Percentiles rank a stretch among this genome's conserved stretches.
These are phyloP conservation scores for Alternaria brassicicola DNA, from an alignment of 2,329 filamentous ascomycete genomes.

Conservation along the genomic window DNA sequence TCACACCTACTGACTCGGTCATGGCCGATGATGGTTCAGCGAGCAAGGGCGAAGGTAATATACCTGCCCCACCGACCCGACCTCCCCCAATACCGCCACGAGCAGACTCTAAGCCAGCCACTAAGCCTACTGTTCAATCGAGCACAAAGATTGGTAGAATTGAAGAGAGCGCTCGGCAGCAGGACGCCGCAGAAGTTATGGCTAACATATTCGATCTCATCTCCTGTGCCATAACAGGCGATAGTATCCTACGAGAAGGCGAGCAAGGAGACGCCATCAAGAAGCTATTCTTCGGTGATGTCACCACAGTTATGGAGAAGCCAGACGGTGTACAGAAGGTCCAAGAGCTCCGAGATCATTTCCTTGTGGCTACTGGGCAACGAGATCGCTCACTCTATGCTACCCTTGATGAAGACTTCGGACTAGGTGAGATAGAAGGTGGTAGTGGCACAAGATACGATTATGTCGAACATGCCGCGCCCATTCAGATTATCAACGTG, in stretches of 20 bases:
- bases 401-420: constrained; percentile 84
- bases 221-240: constrained; percentile 82
- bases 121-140: constrained; percentile 8
- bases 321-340: constrained; percentile 54
- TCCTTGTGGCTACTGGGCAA: constrained; percentile 64
- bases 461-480: constrained; percentile 68
- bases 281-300: constrained; percentile 51
- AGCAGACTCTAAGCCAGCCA: constrained; percentile 35
- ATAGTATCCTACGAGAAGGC: constrained; percentile 68
- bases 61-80: constrained; percentile 50
- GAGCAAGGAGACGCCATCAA: constrained; percentile 84
- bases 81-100: constrained; percentile 67
- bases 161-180: constrained; percentile 70
- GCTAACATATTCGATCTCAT: constrained; percentile 88
- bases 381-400: constrained; percentile 75
- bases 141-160: constrained; percentile 54
- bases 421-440: constrained; percentile 70
- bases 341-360: constrained; percentile 66
- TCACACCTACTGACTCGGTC: constrained; percentile 26
- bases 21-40: constrained; percentile 36
- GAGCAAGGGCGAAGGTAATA: constrained; percentile 23
- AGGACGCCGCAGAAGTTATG: constrained; percentile 96
- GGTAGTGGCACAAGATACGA: constrained; percentile 38
- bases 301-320: constrained; percentile 50
- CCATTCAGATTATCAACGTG: constrained; percentile 86